Conservation (phyloP, 2,329 filamentous ascomycete genomes). For the Xylariaceae sp. region DNA sequence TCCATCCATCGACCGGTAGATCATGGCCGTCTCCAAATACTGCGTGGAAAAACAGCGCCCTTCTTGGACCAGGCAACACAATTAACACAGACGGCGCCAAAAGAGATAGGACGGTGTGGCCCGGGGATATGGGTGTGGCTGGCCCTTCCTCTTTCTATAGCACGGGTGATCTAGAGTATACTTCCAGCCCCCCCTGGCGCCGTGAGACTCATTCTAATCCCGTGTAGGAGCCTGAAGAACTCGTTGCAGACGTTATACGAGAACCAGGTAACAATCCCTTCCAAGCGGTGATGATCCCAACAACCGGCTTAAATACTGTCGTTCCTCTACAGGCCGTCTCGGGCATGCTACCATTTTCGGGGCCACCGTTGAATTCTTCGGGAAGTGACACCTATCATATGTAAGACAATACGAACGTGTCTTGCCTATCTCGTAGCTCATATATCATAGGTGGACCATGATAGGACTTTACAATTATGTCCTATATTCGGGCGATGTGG, state of each 20-base stretch:
- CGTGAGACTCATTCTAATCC: constrained; percentile 13
- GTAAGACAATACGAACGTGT: constrained; percentile 22
- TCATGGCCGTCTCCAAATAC: constrained; percentile 27
- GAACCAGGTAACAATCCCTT: constrained; percentile 24
- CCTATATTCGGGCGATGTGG: constrained; percentile 49
- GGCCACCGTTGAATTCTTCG: constrained; percentile 24
- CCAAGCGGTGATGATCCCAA: not conserved
- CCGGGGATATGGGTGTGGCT: constrained; percentile 54
- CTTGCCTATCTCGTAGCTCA: constrained; percentile 6
- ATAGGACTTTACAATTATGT: constrained; percentile 57
- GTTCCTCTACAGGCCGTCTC: constrained; percentile 14
- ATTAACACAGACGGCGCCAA: constrained; percentile 47
- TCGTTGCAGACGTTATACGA: constrained; percentile 40
- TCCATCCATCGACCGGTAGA: constrained; percentile 28
- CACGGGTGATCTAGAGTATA: constrained; percentile 41
- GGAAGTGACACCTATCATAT: constrained; percentile 32
- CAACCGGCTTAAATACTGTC: constrained; percentile 1
- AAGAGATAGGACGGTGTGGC: constrained; percentile 53
- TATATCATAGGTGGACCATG: constrained; percentile 39
- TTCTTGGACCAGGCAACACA: constrained; percentile 31
- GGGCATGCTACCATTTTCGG: constrained; percentile 30
- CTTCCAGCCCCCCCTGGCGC: not conserved
- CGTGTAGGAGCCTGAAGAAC: constrained; percentile 40
- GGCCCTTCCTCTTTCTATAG: constrained; percentile 48
- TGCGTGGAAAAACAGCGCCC: constrained; percentile 30